Evolutionary conservation across 2,329 filamentous ascomycete genomes (phyloP), one percentile per base, ranked within the genome.

Genomic region (Helotiales sp.): DNA sequence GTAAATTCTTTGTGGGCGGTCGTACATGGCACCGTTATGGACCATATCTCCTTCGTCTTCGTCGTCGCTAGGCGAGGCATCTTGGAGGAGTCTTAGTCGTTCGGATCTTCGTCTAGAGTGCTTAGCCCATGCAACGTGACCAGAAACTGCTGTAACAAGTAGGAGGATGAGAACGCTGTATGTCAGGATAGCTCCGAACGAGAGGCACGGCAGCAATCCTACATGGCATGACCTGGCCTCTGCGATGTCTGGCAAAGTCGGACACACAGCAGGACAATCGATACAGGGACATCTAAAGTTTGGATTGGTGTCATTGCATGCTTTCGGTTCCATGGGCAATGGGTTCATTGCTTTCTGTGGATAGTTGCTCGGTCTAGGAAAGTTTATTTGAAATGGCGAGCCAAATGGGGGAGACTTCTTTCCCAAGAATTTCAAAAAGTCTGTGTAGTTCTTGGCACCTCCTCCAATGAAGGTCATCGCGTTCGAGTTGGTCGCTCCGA

Each of bases 341-440:
- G 93, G 83, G 10, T 84, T 77, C 91, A 98, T 96, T n/a, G 82
- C 84, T 0, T 87, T 84, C 58, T 92, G 87, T 11, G 84, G 78
- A 70, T 89, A 87, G 7, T 86, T 78, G 10, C 79, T 82, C 67
- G 79, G 87, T 71, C 80, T 82, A 10, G 87, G 95, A 74, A 96
- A 99, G 82, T 99, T 96, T 82, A 99, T 97, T 82, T 99, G 96
- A 79, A 99, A 99, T 0, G 96, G 96, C 65, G 95, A 98, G 3
- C 96, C 96, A 34, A 88, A 75, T 24, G 95, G 86, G 1, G 90
- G 85, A 78, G 96, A 96, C 83, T 97, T 95, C 78, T 97, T 90
- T 17, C 96, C 96, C 37, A 99, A 81, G 74, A 98, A 99, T 76
- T 94, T 95, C 72, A 99, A 82, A 73, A 99, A 91, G 49, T 91